phyloP scores from a whole-genome alignment of 148 eudicot genomes.

The Hydrangea macrophylla region DNA sequence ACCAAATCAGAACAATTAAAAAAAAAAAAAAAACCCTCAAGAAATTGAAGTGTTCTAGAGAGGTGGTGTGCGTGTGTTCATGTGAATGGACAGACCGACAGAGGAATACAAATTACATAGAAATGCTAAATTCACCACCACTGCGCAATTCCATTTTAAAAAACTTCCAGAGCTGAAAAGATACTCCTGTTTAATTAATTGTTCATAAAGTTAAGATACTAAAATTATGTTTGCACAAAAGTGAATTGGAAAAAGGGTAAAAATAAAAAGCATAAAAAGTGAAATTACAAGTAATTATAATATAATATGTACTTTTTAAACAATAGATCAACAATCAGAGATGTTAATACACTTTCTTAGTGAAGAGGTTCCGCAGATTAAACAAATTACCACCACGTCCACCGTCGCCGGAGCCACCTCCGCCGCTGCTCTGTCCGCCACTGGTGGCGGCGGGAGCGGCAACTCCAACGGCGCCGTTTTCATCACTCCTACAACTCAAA shows the following conservation, averaged over 20 bases:
- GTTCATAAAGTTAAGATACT: neutral
- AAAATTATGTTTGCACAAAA: neutral
- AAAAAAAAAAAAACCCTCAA: too few species aligned
- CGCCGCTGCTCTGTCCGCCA: slow-evolving; percentile 23
- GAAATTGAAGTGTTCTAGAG: too few species aligned
- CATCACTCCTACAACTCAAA: slow-evolving; percentile 51
- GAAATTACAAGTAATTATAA: neutral
- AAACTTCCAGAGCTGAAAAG: neutral
- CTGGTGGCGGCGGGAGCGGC: slow-evolving; percentile 4
- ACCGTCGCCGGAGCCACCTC: slow-evolving; percentile 26
- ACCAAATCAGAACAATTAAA: too few species aligned
- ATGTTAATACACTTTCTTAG: slow-evolving; percentile 60
- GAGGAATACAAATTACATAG: too few species aligned
- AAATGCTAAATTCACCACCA: too few species aligned
- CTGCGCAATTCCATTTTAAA: too few species aligned
- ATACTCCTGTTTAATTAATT: neutral
- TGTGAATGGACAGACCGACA: too few species aligned
- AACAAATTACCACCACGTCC: slow-evolving; percentile 56
- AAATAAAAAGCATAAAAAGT: neutral
- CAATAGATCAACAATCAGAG: neutral
- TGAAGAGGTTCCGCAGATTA: slow-evolving; percentile 58
- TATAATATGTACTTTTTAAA: neutral
- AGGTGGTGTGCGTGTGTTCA: too few species aligned
- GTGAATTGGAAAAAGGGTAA: too few species aligned
- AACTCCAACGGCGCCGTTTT: slow-evolving; percentile 19